phyloP scores from a whole-genome alignment of 805 yeast species.

The Hanseniaspora valbyensis region DNA sequence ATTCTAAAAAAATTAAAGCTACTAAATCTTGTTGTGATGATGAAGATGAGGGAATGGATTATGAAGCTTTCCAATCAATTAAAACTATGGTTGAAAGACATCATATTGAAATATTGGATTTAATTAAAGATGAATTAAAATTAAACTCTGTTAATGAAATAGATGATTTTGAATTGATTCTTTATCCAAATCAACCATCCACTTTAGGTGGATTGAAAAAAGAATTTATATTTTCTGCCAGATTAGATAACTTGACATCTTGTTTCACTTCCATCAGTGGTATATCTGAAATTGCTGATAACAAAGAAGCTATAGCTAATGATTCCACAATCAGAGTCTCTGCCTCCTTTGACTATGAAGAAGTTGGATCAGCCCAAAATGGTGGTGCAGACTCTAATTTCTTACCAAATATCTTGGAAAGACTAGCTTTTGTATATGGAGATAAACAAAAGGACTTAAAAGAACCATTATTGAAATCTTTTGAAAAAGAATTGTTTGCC shows the following conservation, averaged over 20 bases:
- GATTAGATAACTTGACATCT: constrained; percentile 82
- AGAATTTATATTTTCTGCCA: constrained; percentile 83
- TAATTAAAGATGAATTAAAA: constrained; percentile 55
- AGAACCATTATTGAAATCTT: constrained; percentile 27
- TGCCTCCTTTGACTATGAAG: constrained; percentile 91
- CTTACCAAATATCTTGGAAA: constrained; percentile 61
- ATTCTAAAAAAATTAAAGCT: constrained; percentile 24
- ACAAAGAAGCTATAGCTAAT: constrained; percentile 28
- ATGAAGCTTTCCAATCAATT: constrained; percentile 52
- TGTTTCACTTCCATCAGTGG: constrained; percentile 73
- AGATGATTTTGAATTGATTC: constrained; percentile 80
- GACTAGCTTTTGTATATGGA: constrained; percentile 45
- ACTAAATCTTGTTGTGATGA: constrained; percentile 36
- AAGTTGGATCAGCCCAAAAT: constrained; percentile 83
- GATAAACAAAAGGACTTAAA: constrained; percentile 28
- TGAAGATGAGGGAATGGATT: constrained; percentile 36
- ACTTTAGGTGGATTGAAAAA: constrained; percentile 78
- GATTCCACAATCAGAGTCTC: constrained; percentile 58
- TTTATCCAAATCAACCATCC: constrained; percentile 77
- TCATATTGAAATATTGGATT: constrained; percentile 53
- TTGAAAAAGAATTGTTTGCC: constrained; percentile 47
- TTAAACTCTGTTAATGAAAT: constrained; percentile 43
- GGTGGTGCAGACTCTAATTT: constrained; percentile 96
- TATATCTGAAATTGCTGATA: constrained; percentile 42
- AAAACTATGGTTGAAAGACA: constrained; percentile 63